Evolutionary conservation across 768 basidiomycete genomes (phyloP).

Genomic region (Leccinum fibrillosum): DNA sequence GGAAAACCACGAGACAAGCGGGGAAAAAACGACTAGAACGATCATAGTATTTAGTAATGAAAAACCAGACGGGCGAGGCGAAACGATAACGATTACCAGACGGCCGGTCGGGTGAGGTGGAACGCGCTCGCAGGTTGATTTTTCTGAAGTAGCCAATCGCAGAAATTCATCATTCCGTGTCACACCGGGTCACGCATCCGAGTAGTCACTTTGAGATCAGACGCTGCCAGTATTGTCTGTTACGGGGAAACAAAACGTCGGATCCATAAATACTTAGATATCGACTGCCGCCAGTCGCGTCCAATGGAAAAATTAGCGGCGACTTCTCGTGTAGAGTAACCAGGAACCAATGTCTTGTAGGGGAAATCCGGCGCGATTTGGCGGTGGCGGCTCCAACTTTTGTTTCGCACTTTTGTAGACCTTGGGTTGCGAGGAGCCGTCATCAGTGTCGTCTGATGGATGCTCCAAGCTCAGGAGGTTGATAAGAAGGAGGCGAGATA

Average conservation of each 20-base stretch:
- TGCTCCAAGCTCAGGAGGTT: neutral
- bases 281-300: neutral
- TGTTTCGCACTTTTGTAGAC: neutral
- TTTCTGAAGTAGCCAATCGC: too few relatives aligned
- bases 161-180: neutral
- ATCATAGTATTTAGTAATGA: too few relatives aligned
- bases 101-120: too few relatives aligned
- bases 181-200: neutral
- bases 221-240: too few relatives aligned
- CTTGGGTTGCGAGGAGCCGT: neutral
- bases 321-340: neutral
- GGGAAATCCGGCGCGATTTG: neutral
- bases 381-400: neutral
- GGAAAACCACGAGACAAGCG: too few relatives aligned
- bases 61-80: too few relatives aligned
- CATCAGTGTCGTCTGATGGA: neutral
- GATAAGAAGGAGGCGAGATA: conserved; percentile 2
- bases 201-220: neutral
- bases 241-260: neutral
- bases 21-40: too few relatives aligned
- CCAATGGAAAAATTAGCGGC: conserved; percentile 19
- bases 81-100: too few relatives aligned
- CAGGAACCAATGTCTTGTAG: neutral
- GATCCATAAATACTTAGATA: neutral
- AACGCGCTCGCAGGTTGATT: too few relatives aligned